A percentile compares a stretch with the other conserved stretches of the same genome.
Evolutionary conservation across 495 filamentous ascomycete genomes (phyloP).

Genomic region (Rhypophila decipiens): DNA sequence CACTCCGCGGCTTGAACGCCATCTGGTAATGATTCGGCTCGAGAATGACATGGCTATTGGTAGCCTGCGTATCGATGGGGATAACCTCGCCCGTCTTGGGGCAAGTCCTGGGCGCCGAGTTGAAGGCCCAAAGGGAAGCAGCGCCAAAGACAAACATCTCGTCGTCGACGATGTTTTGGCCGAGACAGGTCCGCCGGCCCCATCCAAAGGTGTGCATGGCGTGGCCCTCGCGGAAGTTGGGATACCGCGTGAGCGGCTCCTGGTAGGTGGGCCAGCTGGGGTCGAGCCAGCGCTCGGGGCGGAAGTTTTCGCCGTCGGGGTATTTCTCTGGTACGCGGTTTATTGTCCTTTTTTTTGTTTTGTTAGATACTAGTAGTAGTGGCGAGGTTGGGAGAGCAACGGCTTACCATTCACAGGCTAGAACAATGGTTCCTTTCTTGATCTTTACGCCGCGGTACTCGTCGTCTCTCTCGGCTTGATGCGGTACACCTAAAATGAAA

Average conservation of each 20-base stretch:
- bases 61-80: conserved; percentile 44
- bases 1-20: conserved; percentile 30
- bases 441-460: conserved; percentile 46
- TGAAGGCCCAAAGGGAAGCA: conserved; percentile 44
- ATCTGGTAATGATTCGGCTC: conserved; percentile 39
- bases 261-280: conserved; percentile 49
- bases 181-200: conserved; percentile 57
- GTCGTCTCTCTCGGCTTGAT: conserved; percentile 45
- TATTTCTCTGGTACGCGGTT: conserved; percentile 43
- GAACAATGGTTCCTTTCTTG: conserved; percentile 43
- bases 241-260: conserved; percentile 43
- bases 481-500: conserved; percentile 38
- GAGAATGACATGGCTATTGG: conserved; percentile 43
- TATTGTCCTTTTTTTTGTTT: conserved; percentile 32
- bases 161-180: conserved; percentile 57
- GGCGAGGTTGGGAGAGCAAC: background rate
- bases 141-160: conserved; percentile 46
- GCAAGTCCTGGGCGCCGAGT: conserved; percentile 33
- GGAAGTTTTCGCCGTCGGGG: conserved; percentile 47
- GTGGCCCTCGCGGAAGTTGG: conserved; percentile 45
- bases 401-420: conserved; percentile 50
- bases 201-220: conserved; percentile 54
- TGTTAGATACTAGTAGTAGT: background rate
- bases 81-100: conserved; percentile 34
- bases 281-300: conserved; percentile 49